These are phyloP conservation scores for Pterulicium gracile DNA, from an alignment of 1,284 basidiomycete species.

Conservation along the genomic window DNA sequence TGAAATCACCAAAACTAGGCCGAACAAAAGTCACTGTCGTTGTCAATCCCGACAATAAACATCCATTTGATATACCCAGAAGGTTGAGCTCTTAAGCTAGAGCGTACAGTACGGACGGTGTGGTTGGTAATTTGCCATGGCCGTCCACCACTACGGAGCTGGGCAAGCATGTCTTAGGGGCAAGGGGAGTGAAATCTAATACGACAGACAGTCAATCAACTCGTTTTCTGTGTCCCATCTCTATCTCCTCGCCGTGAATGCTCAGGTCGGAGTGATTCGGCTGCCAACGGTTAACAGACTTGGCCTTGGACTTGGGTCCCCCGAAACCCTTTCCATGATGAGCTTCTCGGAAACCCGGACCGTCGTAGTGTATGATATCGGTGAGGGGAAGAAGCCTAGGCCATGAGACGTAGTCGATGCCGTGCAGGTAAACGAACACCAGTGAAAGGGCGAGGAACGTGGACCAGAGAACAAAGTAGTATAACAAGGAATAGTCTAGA, in stretches of 20 bases:
- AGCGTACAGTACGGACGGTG: too few species aligned
- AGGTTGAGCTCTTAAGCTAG: too few species aligned
- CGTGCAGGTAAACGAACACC: slow-evolving; percentile 67
- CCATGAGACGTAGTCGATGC: slow-evolving; percentile 87
- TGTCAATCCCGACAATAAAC: too few species aligned
- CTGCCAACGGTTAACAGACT: not conserved
- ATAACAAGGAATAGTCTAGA: slow-evolving; percentile 67
- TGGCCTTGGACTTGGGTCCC: not conserved
- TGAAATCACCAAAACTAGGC: too few species aligned
- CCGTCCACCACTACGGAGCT: too few species aligned
- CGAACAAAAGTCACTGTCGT: too few species aligned
- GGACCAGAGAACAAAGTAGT: slow-evolving; percentile 77
- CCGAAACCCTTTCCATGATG: slow-evolving; percentile 69
- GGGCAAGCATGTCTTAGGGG: too few species aligned
- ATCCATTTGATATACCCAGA: too few species aligned
- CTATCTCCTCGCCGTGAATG: slow-evolving; percentile 40
- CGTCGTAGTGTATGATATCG: slow-evolving; percentile 79
- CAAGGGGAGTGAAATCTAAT: slow-evolving; percentile 7
- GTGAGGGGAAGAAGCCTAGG: slow-evolving; percentile 83
- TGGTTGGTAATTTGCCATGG: too few species aligned
- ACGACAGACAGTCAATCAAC: slow-evolving; percentile 37
- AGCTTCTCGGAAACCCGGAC: slow-evolving; percentile 75
- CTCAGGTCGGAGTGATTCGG: not conserved
- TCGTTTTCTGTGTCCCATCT: slow-evolving; percentile 57
- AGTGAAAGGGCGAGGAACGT: slow-evolving; percentile 49